Conservation (phyloP, 2,329 filamentous ascomycete species). For the Pyrenophora teres region DNA sequence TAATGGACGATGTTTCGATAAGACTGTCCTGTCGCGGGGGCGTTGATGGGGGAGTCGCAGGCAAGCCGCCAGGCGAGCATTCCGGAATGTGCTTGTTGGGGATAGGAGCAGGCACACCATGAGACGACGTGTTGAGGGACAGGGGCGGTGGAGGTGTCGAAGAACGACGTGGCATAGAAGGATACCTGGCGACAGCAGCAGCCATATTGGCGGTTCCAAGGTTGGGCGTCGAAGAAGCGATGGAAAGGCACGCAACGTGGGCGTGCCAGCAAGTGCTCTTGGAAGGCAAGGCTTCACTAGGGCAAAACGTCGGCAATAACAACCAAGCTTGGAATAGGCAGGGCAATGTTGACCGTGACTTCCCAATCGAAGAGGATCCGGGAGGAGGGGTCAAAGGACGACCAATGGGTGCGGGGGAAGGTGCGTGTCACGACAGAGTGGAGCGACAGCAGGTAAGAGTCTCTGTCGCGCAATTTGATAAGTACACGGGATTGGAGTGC, state of each 20-base stretch:
- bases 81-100: conserved; percentile 91
- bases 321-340: conserved; percentile 1
- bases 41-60: conserved; percentile 61
- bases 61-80: conserved; percentile 76
- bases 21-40: conserved; percentile 63
- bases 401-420: conserved; percentile 19
- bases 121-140: conserved; percentile 61
- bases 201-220: conserved; percentile 45
- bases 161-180: conserved; percentile 43
- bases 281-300: conserved; percentile 10
- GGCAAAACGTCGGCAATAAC: conserved; percentile 6
- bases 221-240: conserved; percentile 16
- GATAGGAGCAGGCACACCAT: conserved; percentile 64
- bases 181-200: conserved; percentile 49
- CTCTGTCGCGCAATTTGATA: conserved; percentile 23
- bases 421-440: conserved; percentile 17
- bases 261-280: not conserved
- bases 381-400: conserved; percentile 5
- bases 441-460: conserved; percentile 17
- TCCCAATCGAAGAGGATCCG: conserved; percentile 19
- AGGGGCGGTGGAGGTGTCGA: conserved; percentile 59
- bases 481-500: conserved; percentile 8
- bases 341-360: conserved; percentile 11
- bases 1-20: conserved; percentile 67
- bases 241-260: conserved; percentile 39